These are phyloP conservation scores for Solanum raphanifolium DNA, from an alignment of 257 asterid genomes.

Conservation along the genomic window DNA sequence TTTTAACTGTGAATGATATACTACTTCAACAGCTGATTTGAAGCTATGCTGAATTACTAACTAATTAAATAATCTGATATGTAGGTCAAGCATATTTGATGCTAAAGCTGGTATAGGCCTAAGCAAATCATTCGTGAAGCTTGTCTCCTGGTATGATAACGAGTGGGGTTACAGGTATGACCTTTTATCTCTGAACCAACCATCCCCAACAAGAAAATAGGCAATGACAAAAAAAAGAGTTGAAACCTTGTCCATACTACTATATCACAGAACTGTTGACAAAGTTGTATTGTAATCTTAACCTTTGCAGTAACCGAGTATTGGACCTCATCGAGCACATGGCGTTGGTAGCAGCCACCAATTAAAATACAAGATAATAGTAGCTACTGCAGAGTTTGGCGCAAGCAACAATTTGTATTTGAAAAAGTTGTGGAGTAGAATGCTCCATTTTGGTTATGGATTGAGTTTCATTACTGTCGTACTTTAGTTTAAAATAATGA, in stretches of 20 bases:
- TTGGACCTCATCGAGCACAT: slow-evolving; percentile 93
- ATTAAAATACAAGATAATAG: slow-evolving; percentile 8
- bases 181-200: slow-evolving; percentile 1
- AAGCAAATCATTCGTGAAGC: slow-evolving; percentile 75
- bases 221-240: background rate
- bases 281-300: background rate
- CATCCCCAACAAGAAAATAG: background rate
- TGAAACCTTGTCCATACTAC: background rate
- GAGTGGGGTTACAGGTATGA: slow-evolving; percentile 99
- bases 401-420: background rate
- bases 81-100: slow-evolving; percentile 94
- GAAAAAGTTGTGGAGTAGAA: background rate
- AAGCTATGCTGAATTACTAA: background rate
- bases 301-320: slow-evolving; percentile 63
- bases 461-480: background rate
- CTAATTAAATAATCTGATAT: background rate
- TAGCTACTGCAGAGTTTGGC: background rate
- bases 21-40: background rate
- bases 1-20: background rate
- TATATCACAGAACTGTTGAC: background rate
- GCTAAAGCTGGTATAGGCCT: slow-evolving; percentile 98
- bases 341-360: slow-evolving; percentile 75
- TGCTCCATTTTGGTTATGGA: background rate
- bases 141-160: slow-evolving; percentile 93
- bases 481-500: background rate